Evolutionary conservation across 75 land plant species (phyloP).

Genomic region (Adiantum capillusveneris): DNA sequence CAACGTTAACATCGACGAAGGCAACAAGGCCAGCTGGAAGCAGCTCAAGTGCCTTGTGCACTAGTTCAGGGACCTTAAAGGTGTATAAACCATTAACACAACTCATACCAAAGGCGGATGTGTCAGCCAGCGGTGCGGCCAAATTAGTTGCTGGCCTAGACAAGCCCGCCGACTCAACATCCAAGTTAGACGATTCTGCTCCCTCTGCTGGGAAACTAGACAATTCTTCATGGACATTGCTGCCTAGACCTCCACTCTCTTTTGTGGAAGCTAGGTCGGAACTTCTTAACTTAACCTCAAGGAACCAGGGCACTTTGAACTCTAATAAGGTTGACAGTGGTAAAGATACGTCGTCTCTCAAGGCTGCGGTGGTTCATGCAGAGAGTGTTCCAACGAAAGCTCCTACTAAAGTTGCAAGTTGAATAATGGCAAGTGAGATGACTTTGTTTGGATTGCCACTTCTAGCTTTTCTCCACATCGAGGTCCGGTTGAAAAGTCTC

Average conservation of each 20-base stretch:
- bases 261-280: constrained; percentile 8
- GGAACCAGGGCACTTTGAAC: background rate
- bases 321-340: background rate
- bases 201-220: background rate
- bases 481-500: no score
- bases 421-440: no score
- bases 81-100: background rate
- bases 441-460: no score
- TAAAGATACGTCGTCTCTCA: no score
- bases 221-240: background rate
- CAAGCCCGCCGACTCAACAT: background rate
- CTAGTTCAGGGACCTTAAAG: background rate
- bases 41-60: background rate
- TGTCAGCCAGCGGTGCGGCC: background rate
- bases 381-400: no score
- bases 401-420: no score
- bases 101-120: background rate
- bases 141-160: background rate
- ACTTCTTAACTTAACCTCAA: background rate
- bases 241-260: constrained; percentile 6
- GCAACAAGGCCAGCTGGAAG: background rate
- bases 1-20: background rate
- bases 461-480: no score
- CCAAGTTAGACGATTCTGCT: background rate
- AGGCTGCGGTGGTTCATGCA: no score